Base-by-base conservation (phyloP, 306 rosid genomes). In the Dalbergia cochinchinensis region DNA sequence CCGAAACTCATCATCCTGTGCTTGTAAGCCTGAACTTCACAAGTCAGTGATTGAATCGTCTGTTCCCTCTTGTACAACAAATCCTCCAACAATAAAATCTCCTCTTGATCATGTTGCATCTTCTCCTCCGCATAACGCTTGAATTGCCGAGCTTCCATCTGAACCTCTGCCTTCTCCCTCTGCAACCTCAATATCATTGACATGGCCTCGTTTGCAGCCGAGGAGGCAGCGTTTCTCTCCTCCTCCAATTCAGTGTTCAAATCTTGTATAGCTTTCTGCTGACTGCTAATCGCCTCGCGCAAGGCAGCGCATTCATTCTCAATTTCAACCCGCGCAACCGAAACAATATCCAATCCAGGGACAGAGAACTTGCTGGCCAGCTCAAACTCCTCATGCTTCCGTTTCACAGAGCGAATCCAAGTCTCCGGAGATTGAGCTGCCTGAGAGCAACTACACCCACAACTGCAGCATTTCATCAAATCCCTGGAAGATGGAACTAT, bases 141-240 rank as follows among this genome's bases (percentile, higher is more conserved):
- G 87, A 93, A 96, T 64, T 96, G 99, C 19, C 99, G 89, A 19
- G 98, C 89, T 86, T 96, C 99, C 99, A 96, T 90, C 82, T 93
- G 99, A 71, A 90, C 65, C 80, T 96, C 99, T 3, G 99, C 99
- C 96, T 96, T 96, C 89, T 96, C 99, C 87, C 98, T 84, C 82
- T 96, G 99, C 89, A 96, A 78, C 90, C 98, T 91, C 88, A 96
- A 85, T 65, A 96, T 96, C 99, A 96, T 96, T 0, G 96, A 89
- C 99, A 96, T 96, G n/a, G 99, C 96, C 91, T 96, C 99, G 14
- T 87, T 96, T 0, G 99, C 98, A 18, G 99, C 99, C 0, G 99
- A 85, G 3, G 99, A 89, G 5, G 99, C 82, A 44, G 99, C 94
- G 84, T 89, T 96, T 42, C 99, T 90, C 90, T 96, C 99, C 88